Conservation (phyloP, 2,329 filamentous ascomycete species). For the Sporothrix brunneoviolacea region DNA sequence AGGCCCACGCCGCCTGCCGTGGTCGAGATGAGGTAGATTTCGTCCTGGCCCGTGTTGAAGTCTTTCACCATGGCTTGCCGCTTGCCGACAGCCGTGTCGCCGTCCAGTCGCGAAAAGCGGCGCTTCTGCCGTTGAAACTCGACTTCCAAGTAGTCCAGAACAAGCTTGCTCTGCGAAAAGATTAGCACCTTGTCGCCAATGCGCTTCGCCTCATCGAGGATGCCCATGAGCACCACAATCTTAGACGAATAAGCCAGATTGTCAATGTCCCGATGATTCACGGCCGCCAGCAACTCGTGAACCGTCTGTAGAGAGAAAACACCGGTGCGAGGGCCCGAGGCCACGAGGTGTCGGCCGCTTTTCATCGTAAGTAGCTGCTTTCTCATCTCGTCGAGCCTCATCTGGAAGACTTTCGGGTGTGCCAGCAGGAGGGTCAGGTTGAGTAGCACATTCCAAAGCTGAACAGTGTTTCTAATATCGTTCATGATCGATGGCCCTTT, state of each 20-base stretch:
- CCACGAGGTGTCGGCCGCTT: too few species aligned
- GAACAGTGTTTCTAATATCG: constrained; percentile 14
- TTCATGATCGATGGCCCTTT: constrained; percentile 1
- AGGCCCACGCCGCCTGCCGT: constrained; percentile 74
- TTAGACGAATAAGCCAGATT: constrained; percentile 59
- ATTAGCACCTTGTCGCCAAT: constrained; percentile 69
- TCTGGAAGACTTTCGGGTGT: constrained; percentile 44
- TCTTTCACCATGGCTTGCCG: constrained; percentile 59
- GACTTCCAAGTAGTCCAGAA: constrained; percentile 61
- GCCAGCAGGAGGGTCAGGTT: constrained; percentile 44
- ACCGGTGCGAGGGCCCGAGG: background rate
- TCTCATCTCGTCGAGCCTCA: constrained; percentile 27
- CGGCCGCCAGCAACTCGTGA: constrained; percentile 28
- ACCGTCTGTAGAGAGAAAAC: constrained; percentile 26
- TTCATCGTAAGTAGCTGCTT: too few species aligned
- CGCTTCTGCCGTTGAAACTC: constrained; percentile 45
- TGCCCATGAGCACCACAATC: constrained; percentile 57
- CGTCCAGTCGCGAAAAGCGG: constrained; percentile 59
- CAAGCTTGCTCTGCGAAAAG: constrained; percentile 67
- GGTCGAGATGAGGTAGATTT: constrained; percentile 77
- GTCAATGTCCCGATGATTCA: constrained; percentile 34
- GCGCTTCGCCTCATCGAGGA: constrained; percentile 58
- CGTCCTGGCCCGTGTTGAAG: constrained; percentile 55
- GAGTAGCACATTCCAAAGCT: constrained; percentile 32
- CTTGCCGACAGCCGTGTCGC: constrained; percentile 45